Base-by-base conservation (phyloP, 495 filamentous ascomycete genomes). In the Aspergillus bridgeri region DNA sequence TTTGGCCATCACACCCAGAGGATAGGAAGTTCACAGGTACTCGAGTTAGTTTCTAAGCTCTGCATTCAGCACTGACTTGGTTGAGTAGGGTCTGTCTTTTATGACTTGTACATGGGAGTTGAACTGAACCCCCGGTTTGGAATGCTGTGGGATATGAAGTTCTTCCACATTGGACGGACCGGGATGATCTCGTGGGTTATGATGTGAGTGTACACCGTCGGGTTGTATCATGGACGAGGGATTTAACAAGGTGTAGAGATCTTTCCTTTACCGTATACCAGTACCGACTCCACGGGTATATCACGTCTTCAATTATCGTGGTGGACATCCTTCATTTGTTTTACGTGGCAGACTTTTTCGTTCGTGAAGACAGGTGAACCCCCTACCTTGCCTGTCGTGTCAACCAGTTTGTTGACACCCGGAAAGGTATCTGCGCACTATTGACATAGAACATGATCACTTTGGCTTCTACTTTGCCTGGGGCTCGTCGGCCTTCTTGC, bases 391-490 rank as follows among this genome's bases (percentile, higher is more conserved):
- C 27, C 11, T 29, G 27, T 1, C 23, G 9, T 8, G 13, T 1
- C 19, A 3, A 23, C 20, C 23, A 23, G 17, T 8, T n/a, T 6
- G 20, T 9, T 48, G 46, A 21, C 22, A 9, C 23, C 19, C 21
- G 11, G 8, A n/a, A 23, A 72, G 70, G 70, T 80, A 81, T 49
- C 74, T 80, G 25, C 63, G 72, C 29, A 81, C 78, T 7, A 78
- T 81, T 38, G 79, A 81, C 56, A 81, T 81, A 38, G 68, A 64
- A 20, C 77, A 80, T 47, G 79, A 81, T 48, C 78, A 81, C 59
- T 81, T 79, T 56, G 79, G 79, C 2, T 81, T 79, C 65, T 79
- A 79, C 61, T 70, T 81, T 6, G 74, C 70, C 20, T 81, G 74
- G 74, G 79, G 79, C 25, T 74, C 68, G 38, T 67, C 75, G 20